Percentiles rank a stretch among this genome's conserved stretches.
Conservation (phyloP, 2,329 filamentous ascomycete genomes). For the Colletotrichum zoysiae region DNA sequence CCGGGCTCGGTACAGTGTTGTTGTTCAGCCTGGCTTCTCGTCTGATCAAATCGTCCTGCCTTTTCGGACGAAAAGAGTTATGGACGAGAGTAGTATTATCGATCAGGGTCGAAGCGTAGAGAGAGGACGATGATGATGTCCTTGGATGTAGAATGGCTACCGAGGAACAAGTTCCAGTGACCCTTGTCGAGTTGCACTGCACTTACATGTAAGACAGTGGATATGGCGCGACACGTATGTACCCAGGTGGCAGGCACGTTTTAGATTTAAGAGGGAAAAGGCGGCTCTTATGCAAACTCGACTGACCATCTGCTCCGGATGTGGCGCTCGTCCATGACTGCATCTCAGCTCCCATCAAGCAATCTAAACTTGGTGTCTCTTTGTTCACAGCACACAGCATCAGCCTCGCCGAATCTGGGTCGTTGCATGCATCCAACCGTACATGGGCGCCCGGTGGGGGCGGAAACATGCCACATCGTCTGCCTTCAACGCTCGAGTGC, state of each 20-base stretch:
- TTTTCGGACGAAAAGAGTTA: not conserved
- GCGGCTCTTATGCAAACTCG: not conserved
- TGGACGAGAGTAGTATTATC: not conserved
- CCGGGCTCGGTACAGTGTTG: slow-evolving; percentile 2
- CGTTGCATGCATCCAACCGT: not conserved
- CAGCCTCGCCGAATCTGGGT: not conserved
- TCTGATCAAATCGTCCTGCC: not conserved
- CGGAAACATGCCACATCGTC: too few relatives aligned
- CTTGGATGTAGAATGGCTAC: not conserved
- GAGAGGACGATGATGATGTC: not conserved
- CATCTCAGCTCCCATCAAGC: not conserved
- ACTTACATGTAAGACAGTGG: not conserved
- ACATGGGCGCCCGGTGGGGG: not conserved
- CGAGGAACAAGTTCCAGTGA: not conserved
- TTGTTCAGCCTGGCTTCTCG: not conserved
- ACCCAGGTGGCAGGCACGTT: too few relatives aligned
- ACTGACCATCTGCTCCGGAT: not conserved
- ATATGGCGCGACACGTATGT: not conserved
- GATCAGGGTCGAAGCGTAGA: not conserved
- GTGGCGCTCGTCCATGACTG: not conserved
- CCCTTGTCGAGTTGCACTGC: not conserved
- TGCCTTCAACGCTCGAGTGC: not conserved
- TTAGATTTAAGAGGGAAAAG: not conserved
- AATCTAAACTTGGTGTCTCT: not conserved
- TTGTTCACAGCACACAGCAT: not conserved